Percentiles rank a stretch among this genome's conserved stretches.
These are phyloP conservation scores for Dactylonectria estremocensis DNA, from an alignment of 2,329 filamentous ascomycete genomes.

Conservation along the genomic window DNA sequence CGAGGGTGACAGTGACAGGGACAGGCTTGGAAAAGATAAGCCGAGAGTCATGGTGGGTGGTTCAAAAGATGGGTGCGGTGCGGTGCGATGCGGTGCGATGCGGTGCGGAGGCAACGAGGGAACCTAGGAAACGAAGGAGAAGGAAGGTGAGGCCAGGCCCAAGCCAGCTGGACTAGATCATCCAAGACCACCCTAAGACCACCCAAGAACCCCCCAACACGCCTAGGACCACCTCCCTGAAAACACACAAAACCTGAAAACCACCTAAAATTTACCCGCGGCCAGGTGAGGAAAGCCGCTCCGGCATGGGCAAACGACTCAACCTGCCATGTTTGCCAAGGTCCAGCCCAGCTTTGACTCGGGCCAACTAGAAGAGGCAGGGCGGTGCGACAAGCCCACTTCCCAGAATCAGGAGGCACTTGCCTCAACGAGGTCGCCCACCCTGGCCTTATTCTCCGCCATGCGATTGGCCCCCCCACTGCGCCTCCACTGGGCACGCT, in stretches of 20 bases:
- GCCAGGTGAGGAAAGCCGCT: conserved; percentile 19
- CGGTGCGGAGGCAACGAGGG: no score
- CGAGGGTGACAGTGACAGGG: conserved; percentile 5
- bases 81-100: neutral
- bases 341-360: conserved; percentile 11
- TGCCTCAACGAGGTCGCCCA: conserved; percentile 41
- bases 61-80: neutral
- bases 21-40: conserved; percentile 22
- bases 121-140: neutral
- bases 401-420: conserved; percentile 29
- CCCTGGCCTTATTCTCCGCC: conserved; percentile 10
- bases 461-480: conserved; percentile 35
- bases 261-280: neutral
- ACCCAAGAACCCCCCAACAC: no score
- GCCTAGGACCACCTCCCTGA: no score
- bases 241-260: no score
- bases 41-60: neutral
- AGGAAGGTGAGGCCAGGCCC: conserved; percentile 13
- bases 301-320: conserved; percentile 18
- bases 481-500: conserved; percentile 14
- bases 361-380: conserved; percentile 31
- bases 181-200: neutral
- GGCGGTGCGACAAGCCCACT: conserved; percentile 20
- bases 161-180: conserved; percentile 12
- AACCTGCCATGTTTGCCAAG: conserved; percentile 18